Evolutionary conservation across 2,329 filamentous ascomycete species (phyloP).

Genomic region (Apiospora arundinis): DNA sequence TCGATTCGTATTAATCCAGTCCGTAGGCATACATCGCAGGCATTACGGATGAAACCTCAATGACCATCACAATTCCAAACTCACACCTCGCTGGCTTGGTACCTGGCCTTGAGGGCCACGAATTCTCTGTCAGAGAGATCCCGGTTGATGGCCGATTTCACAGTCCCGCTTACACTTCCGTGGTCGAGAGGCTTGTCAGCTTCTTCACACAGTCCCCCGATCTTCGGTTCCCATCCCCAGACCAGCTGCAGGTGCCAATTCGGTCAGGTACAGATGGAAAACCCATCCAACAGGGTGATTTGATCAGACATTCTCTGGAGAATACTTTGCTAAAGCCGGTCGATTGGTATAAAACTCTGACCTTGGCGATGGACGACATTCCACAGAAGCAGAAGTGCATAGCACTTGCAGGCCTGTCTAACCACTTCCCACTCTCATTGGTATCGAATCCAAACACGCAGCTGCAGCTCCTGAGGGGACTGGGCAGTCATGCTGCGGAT

Average conservation of each 20-base stretch:
- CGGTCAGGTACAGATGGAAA: conserved; percentile 1
- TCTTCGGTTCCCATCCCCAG: not conserved
- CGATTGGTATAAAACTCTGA: conserved; percentile 7
- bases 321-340: not conserved
- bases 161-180: conserved; percentile 7
- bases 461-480: not conserved
- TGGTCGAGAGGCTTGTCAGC: conserved; percentile 7
- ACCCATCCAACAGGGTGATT: not conserved
- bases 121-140: conserved; percentile 22
- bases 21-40: conserved; percentile 23
- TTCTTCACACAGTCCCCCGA: not conserved
- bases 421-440: conserved; percentile 4
- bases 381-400: not conserved
- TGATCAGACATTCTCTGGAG: conserved; percentile 4
- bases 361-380: not conserved
- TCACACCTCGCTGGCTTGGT: conserved; percentile 22
- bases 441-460: not conserved
- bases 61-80: conserved; percentile 25
- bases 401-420: not conserved
- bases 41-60: conserved; percentile 18
- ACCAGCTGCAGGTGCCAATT: not conserved
- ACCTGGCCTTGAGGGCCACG: not conserved
- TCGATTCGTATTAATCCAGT: not conserved
- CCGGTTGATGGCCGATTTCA: conserved; percentile 29
- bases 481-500: not conserved